phyloP scores from a whole-genome alignment of 805 yeast genomes.

The Dipodascopsis uninucleata region DNA sequence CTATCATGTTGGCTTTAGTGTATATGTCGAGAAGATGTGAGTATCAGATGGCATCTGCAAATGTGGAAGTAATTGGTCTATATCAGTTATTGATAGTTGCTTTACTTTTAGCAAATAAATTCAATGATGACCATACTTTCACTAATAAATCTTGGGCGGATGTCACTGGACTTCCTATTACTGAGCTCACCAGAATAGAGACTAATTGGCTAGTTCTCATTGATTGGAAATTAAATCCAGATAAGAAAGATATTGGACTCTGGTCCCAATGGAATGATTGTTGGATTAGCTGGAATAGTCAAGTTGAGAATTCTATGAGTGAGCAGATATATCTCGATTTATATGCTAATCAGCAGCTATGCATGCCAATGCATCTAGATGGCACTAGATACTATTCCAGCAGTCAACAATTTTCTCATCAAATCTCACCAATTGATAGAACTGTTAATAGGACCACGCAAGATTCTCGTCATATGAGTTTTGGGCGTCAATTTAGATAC shows the following conservation, averaged over 20 bases:
- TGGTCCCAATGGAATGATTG: slow-evolving; percentile 37
- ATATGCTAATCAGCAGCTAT: not conserved
- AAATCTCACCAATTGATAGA: no score
- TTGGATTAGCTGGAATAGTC: slow-evolving; percentile 12
- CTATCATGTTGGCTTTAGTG: slow-evolving; percentile 74
- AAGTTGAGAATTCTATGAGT: not conserved
- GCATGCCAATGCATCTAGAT: not conserved
- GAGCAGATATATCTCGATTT: not conserved
- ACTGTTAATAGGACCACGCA: no score
- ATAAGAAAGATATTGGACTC: slow-evolving; percentile 33
- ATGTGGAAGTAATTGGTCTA: slow-evolving; percentile 32
- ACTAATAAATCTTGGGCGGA: slow-evolving; percentile 94
- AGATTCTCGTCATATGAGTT: no score
- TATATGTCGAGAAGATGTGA: slow-evolving; percentile 63
- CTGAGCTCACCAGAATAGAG: slow-evolving; percentile 62
- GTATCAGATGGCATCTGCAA: slow-evolving; percentile 23
- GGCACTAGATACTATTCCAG: not conserved
- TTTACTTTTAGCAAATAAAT: slow-evolving; percentile 82
- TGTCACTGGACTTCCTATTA: slow-evolving; percentile 75
- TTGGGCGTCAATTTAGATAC: no score
- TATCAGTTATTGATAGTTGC: slow-evolving; percentile 62
- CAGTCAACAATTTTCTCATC: no score
- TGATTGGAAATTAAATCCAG: slow-evolving; percentile 55
- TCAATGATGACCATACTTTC: slow-evolving; percentile 94
- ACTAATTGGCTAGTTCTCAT: slow-evolving; percentile 61